A percentile compares a stretch with the other conserved stretches of the same genome.
phyloP scores from a whole-genome alignment of 257 asterid genomes.

The Lycium barbarum region DNA sequence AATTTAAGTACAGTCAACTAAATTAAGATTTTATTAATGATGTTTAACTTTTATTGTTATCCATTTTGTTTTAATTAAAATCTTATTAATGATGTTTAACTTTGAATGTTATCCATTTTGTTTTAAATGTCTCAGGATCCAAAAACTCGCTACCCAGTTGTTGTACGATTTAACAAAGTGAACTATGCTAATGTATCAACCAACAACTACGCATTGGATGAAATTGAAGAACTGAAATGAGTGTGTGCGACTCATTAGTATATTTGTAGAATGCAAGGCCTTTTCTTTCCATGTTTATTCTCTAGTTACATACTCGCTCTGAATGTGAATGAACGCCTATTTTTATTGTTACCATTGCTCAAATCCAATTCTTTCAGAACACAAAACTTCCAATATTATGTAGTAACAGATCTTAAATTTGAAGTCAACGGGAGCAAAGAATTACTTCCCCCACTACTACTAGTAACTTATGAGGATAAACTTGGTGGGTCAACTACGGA shows the following conservation, averaged over 20 bases:
- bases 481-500: no score
- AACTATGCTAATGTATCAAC: slow-evolving; percentile 91
- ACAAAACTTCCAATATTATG: background rate
- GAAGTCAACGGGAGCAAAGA: background rate
- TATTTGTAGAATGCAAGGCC: slow-evolving; percentile 31
- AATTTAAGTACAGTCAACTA: no score
- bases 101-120: no score
- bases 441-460: no score
- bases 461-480: no score
- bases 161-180: slow-evolving; percentile 90
- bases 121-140: slow-evolving; percentile 67
- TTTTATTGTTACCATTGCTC: background rate
- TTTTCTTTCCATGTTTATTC: slow-evolving; percentile 33
- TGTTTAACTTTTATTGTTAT: background rate
- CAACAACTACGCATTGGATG: slow-evolving; percentile 95
- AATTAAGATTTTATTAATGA: background rate
- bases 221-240: slow-evolving; percentile 63
- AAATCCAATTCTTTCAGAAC: background rate
- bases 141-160: slow-evolving; percentile 88
- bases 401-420: background rate
- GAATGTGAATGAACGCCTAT: background rate
- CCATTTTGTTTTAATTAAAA: background rate
- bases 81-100: background rate
- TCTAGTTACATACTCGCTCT: slow-evolving; percentile 20
- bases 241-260: background rate